Base-by-base conservation (phyloP, 2,329 filamentous ascomycete genomes). In the Microcera coccophila region DNA sequence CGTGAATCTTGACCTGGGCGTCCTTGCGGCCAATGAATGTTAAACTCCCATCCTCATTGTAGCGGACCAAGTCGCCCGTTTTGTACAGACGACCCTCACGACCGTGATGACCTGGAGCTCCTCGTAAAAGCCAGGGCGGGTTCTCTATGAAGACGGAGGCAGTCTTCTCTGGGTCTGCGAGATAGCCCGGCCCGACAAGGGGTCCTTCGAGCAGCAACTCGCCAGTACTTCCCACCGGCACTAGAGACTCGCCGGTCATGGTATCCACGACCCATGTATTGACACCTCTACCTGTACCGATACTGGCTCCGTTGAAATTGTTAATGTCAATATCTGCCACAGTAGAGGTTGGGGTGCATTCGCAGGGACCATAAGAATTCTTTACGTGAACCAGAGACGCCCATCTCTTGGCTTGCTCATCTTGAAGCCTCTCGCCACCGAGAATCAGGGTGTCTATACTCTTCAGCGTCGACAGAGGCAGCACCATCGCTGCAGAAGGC, bases 21-120 rank as follows among this genome's bases (percentile, higher is more conserved):
- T 62, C 60, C 8, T 55, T 55, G 2, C 60, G 54, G 12, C 75
- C 75, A 15, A 76, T 45, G 31, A 69, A 76, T 0, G 63, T 54
- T 4, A 78, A 50, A 4, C 58, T 57, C 0, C 71, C 70, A 28
- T 74, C 65, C 0, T 58, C 50, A 26, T 68, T 59, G 29, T 73
- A 73, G 19, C 54, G 51, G 3, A 63, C 74, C 2, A 78, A 59
- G 49, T 78, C 74, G 4, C 74, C 74, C 2, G 74, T 75, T 44
- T 69, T 70, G 51, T 74, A 78, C 7, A 71, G 32, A 4, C 56
- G 34, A 2, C 44, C 41, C 3, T n/a, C 19, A 8, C 37, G 47
- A 2, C 36, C n/a, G 7, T 7, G 7, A 7, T 12, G 22, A 1
- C 36, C 40, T 8, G 10, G 12, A 1, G n/a, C 4, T 1, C 44